Evolutionary conservation across 345 rosid species (phyloP), one percentile per base, ranked within the genome.

Genomic region (Nasturtium officinale): DNA sequence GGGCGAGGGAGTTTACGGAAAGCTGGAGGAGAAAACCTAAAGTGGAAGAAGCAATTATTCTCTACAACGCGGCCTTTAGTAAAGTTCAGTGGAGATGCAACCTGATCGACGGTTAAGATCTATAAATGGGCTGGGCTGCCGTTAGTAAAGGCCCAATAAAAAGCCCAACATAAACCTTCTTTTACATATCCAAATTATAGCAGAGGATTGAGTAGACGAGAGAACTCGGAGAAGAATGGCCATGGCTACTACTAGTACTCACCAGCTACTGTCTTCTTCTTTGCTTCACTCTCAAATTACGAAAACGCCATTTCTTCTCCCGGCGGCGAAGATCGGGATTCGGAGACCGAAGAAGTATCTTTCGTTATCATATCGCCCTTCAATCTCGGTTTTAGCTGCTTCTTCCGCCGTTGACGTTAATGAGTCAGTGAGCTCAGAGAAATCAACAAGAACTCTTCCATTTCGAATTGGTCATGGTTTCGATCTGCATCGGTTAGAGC

Each of bases 381-480:
- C 79, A 4, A 52, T 72, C 58, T 74, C 87, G 5, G 75, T 72
- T 48, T 77, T 78, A 7, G 76, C 83, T 6, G 80, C 85, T 33
- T 45, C 86, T 28, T 68, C 89, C 65, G 79, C 89, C 10, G 69
- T 87, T 38, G 80, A 72, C 32, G 83, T 81, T 17, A 82, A 79
- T 32, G 87, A 78, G 42, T 53, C 94, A 38, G 42, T 64, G 35
- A 82, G 78, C 53, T 54, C 87, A 38, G 42, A 66, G 35, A 82
- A 79, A 57, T 54, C 87, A 5, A 43, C 84, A 2, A 91, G 77
- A 82, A 67, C 84, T 7, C 74, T 89, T 79, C 99, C 97, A 60
- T 95, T 90, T 71, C 84, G 99, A 60, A 81, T 95, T 26, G 99
- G 98, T 8, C 99, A 95, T 45, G 99, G 99, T 3, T 95, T 95